Evolutionary conservation across 106 monocot genomes (phyloP), one percentile per base, ranked within the genome.

Genomic region (Acanthochlamys bracteata): DNA sequence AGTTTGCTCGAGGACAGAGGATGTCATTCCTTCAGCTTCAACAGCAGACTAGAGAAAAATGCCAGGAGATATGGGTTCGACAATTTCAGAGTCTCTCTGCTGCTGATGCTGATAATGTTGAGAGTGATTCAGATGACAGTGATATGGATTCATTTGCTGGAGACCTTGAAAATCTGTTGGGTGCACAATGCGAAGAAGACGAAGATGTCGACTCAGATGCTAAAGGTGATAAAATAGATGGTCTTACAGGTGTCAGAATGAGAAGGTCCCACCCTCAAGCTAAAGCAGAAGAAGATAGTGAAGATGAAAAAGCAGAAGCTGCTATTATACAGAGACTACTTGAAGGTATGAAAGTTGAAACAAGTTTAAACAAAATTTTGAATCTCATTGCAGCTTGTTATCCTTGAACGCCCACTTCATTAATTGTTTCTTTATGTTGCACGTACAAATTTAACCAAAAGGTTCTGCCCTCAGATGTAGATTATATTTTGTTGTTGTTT

Each of bases 71-170:
- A 60, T 98, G 96, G 96, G 96, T 91, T 64, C 75, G 96, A 60
- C 96, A 98, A 78, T 76, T 85, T 51, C 92, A 98, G 65, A 80
- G 74, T 76, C 98, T 92, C 61, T 88, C 91, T 59, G 91, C 85
- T 75, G 70, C 71, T 56, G 82, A 79, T 73, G 86, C 66, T 69
- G 91, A 88, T 69, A 91, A 90, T 66, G 81, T 79, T 69, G 89
- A 77, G 59, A 88, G 85, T 71, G 98, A 92, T 41, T 65, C 90
- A 53, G 91, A 83, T 66, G 88, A 88, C 66, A 92, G 92, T 76
- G 92, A 98, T 75, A 75, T 98, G 55, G 98, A 98, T 84, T 92
- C 98, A 54, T 98, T 98, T 92, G 98, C 91, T 74, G 98, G 98
- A 40, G 98, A 98, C 69, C 84, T 92, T 77, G 98, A 98, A 64